Base-by-base conservation (phyloP, 768 basidiomycete genomes). In the Lanmaoa rubissima region DNA sequence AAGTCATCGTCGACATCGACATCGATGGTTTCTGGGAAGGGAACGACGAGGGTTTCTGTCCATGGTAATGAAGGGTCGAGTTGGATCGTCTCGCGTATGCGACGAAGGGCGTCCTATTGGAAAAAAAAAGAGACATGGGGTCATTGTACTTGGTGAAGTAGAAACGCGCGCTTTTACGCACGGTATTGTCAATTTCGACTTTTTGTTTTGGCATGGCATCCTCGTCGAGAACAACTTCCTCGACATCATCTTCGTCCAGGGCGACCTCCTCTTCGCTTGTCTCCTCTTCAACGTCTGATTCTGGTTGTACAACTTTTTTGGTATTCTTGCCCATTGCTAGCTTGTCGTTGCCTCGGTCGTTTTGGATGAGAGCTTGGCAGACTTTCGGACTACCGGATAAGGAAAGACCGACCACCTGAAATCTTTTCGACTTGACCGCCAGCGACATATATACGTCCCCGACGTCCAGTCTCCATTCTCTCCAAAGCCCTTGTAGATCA, bases 1-100 rank as follows among this genome's bases (percentile, higher is more conserved):
- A 99, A 79, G 72, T 98, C 96, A 71, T 94, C 90, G 51, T 90
- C 73, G 26, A 93, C 86, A 61, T 93, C 88, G 34, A 86, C 87
- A 4, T 86, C 80, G 54, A 92, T 86, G 19, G 79, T 78, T 55
- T 88, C 75, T 6, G 92, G 88, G 71, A 86, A 94, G 28, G 85
- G 76, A 5, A 94, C 67, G 1, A 79, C 76, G 1, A 94, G 78
- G 0, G 90, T 92, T 69, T 95, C 92, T 50, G 90, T 91, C 92
- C 92, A 94, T 17, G 89, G 81, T 45, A 92, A 71, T 57, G 83
- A 83, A 28, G 84, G 75, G 63, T 91, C 88, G 12, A 94, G 79
- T 63, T 86, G 79, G 24, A 93, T 90, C 13, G 82, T 78, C 61
- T 90, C 85, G 40, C 88, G 84, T 62, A 94, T 93, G 55, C 92